Evolutionary conservation across 495 filamentous ascomycete species (phyloP), one percentile per base, ranked within the genome.

Genomic region (Penicillium waksmanii): DNA sequence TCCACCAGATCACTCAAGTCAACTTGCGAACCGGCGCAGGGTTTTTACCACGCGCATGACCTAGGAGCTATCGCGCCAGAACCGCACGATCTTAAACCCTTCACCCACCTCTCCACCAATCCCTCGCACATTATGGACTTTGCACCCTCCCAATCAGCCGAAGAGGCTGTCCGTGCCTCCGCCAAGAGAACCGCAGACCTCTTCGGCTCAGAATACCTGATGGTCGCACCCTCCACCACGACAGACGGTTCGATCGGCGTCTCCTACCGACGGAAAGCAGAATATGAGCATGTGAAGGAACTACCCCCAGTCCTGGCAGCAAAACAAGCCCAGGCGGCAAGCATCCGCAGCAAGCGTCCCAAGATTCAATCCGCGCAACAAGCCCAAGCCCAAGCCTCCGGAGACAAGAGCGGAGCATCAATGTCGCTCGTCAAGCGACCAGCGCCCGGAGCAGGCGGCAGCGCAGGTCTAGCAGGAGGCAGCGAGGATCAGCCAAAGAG

Each of bases 271-370:
- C 84, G 90, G 62, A 85, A 85, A 62, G 79, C 82, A 57, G 94
- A 98, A 78, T 98, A 98, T 68, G 82, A 87, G 63, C 78, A 89
- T 64, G 89, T 97, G 19, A 84, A 82, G 63, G 88, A 91, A 63
- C 81, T 98, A 33, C 95, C 95, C n/a, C 85, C 90, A 46, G 83
- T 84, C 13, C 84, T 98, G 13, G 94, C 91, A 53, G 88, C 89
- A 55, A 97, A 96, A 73, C 89, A 93, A 74, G 86, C 89, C 44
- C 81, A 81, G 52, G 86, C 89, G 11, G 77, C 83, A 12, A 72
- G 82, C 10, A 80, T 83, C 19, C 80, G 81, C 53, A 81, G 84
- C 51, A 82, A 86, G 64, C 77, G 86, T 31, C 85, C 80, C 55
- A 76, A 75, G 62, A 79, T 76, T 17, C 71, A 72, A 51, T 35